These are phyloP conservation scores for Chenopodium suecicum DNA, from an alignment of 148 eudicot genomes.

Conservation along the genomic window DNA sequence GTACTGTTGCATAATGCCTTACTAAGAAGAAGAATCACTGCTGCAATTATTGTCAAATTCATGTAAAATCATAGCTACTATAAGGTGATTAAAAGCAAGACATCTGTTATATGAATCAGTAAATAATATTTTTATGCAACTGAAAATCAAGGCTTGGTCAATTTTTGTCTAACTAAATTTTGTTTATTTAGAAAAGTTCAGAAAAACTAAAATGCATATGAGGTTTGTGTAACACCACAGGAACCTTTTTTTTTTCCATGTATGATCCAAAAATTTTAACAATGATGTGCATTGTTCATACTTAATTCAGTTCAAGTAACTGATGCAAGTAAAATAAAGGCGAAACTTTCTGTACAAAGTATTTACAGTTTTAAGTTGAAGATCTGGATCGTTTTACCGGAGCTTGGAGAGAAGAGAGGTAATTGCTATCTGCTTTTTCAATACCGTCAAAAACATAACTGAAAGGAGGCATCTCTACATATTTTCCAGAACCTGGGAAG, in stretches of 20 bases:
- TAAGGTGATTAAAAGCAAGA: background rate
- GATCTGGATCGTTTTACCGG: slow-evolving; percentile 65
- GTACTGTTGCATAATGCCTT: slow-evolving; percentile 41
- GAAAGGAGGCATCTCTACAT: slow-evolving; percentile 78
- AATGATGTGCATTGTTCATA: background rate
- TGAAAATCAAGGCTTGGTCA: background rate
- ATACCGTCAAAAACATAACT: slow-evolving; percentile 76
- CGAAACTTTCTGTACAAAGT: slow-evolving; percentile 12
- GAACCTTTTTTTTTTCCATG: background rate
- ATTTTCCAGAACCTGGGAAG: slow-evolving; percentile 78
- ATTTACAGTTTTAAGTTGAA: slow-evolving; percentile 22
- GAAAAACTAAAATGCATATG: background rate
- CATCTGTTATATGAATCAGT: background rate
- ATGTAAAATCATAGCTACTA: background rate
- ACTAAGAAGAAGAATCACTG: background rate
- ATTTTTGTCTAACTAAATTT: background rate
- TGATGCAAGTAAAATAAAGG: background rate
- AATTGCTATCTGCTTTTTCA: slow-evolving; percentile 61
- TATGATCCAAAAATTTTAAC: background rate
- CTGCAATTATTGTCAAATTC: background rate
- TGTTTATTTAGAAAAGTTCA: background rate
- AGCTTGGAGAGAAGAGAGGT: slow-evolving; percentile 76
- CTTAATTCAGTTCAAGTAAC: background rate
- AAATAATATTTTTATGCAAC: background rate
- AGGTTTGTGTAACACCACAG: background rate